These are phyloP conservation scores for Talaromyces sp. DNA, from an alignment of 2,329 filamentous ascomycete species.

Conservation along the genomic window DNA sequence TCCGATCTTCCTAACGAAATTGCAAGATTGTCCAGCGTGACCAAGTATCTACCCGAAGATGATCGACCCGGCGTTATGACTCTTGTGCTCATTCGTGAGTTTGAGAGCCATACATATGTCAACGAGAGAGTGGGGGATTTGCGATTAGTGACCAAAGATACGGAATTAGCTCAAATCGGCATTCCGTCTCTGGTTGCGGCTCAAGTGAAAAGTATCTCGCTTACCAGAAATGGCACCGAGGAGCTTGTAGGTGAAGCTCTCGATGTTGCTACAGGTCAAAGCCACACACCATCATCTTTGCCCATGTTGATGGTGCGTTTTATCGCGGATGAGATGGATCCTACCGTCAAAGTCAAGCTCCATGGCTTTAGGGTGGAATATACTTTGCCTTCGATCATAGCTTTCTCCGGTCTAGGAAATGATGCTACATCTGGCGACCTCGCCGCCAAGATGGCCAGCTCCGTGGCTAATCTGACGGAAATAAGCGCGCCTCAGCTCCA, in stretches of 20 bases:
- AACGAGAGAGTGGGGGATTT: slow-evolving; percentile 66
- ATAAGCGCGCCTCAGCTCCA: slow-evolving; percentile 33
- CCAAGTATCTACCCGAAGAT: slow-evolving; percentile 94
- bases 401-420: slow-evolving; percentile 67
- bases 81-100: slow-evolving; percentile 62
- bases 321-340: slow-evolving; percentile 91
- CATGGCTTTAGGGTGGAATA: slow-evolving; percentile 87
- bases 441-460: slow-evolving; percentile 71
- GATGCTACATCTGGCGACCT: slow-evolving; percentile 69
- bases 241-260: slow-evolving; percentile 67
- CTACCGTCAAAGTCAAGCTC: slow-evolving; percentile 81
- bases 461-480: slow-evolving; percentile 72
- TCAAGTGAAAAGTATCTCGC: slow-evolving; percentile 61
- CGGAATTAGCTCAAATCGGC: slow-evolving; percentile 77
- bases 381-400: slow-evolving; percentile 76
- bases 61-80: slow-evolving; percentile 85
- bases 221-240: slow-evolving; percentile 65
- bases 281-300: slow-evolving; percentile 20
- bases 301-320: slow-evolving; percentile 82
- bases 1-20: slow-evolving; percentile 73
- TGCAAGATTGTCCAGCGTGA: slow-evolving; percentile 75
- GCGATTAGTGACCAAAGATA: slow-evolving; percentile 55
- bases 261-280: slow-evolving; percentile 27
- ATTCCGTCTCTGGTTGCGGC: slow-evolving; percentile 78
- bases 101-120: slow-evolving; percentile 61